Evolutionary conservation across 768 basidiomycete genomes (phyloP), one percentile per base, ranked within the genome.

Genomic region (Suillus placidus): DNA sequence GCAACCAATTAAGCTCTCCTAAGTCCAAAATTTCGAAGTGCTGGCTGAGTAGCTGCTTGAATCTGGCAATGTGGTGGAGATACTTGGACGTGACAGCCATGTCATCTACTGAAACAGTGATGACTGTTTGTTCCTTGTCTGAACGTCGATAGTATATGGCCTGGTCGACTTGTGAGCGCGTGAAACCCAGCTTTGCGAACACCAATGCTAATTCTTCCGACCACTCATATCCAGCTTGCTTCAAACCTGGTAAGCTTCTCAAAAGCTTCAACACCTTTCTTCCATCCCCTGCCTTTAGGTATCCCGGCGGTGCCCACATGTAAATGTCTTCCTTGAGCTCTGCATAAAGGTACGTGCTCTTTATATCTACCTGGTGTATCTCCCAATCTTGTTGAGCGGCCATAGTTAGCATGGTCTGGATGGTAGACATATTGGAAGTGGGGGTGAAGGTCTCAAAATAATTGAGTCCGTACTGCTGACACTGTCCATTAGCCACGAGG

Each of bases 191-290:
- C 20, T 65, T 37, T 4, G 6, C 1, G 40, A 64, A 49, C 1
- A 40, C 16, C 4, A 0, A 8, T 1, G 55, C 55, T n/a, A 64
- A 23, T 20, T 57, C 56, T 60, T 73, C 20, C 35, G 77, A 73
- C 80, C 80, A 82, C 47, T 73, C 62, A 12, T 68, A 58, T 6
- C 71, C 76, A 3, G 76, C 70, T 62, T 81, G 80, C 23, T 77
- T 78, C 6, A 83, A 72, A 0, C 83, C 78, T 64, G 83, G 84
- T 6, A 84, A 65, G 72, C 70, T 23, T 70, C 67, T 0, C 64
- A 49, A 0, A 78, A 70, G 14, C 60, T 60, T 65, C 72, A 72
- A 26, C 72, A 71, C 66, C 65, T 75, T 70, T 16, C 73, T 61
- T 34, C 76, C 73, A 2, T 72, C 37, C 12, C 43, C 62, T 6